Evolutionary conservation across 352 stramenopile species (phyloP), one percentile per base, ranked within the genome.

Genomic region (Pythium grandisporangium): DNA sequence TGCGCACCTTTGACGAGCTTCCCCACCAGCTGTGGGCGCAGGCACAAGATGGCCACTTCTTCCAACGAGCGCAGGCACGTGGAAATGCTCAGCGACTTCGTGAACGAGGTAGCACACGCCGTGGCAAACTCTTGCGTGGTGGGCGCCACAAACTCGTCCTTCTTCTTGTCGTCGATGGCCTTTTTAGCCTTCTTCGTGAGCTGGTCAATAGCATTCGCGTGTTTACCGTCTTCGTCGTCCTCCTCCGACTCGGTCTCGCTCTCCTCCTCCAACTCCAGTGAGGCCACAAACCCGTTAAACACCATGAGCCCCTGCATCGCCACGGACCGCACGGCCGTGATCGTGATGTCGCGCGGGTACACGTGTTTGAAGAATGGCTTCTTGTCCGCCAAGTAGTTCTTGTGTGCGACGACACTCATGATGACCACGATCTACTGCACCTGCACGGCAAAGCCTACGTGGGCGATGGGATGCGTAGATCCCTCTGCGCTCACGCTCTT

Each of bases 301-400:
- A 92, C 48, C 58, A 87, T 69, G 5, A 86, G 53, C 0, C 78
- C 75, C 46, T 89, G 78, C 38, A 83, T 77, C 42, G 67, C 60
- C 5, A 66, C 59, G 6, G 69, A 79, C 17, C 77, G 67, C 41
- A 78, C 53, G 12, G 72, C 72, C 36, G 76, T 66, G 42, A 92
- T 71, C 21, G 76, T 64, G 22, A 88, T 54, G 55, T 83, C 65
- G 29, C 63, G 64, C 21, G 69, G 60, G 54, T 87, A 74, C 42
- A 92, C 87, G 50, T 92, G 78, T 52, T 86, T 81, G 43, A 83
- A 83, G 48, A 74, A 92, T 35, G 78, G 72, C 57, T 92, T 92
- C 60, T 92, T 85, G 61, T 92, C 78, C 57, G 50, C 75, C 53
- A 92, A 29, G 58, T 88, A 89, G 48, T 71, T 61, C 42, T 76